A percentile compares a stretch with the other conserved stretches of the same genome.
phyloP scores from a whole-genome alignment of 192 early-diverging fungal genomes.

The Coemansia sp. region DNA sequence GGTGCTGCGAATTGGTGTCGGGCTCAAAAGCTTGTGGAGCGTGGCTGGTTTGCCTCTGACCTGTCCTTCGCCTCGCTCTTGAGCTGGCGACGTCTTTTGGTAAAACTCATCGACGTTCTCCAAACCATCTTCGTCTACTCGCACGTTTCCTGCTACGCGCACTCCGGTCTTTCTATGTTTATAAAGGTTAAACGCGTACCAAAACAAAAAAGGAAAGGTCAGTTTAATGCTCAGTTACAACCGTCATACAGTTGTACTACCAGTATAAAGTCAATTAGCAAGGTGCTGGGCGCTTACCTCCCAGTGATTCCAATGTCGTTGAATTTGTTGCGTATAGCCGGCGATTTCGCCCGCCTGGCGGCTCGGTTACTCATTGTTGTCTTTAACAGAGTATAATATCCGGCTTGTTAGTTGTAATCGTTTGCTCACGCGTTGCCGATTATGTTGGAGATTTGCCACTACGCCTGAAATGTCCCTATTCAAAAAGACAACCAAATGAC shows the following conservation, averaged over 20 bases:
- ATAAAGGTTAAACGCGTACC: background rate
- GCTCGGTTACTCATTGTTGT: constrained; percentile 35
- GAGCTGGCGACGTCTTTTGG: constrained; percentile 38
- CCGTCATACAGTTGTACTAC: background rate
- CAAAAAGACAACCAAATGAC: background rate
- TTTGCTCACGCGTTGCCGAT: background rate
- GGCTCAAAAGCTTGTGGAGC: constrained; percentile 40
- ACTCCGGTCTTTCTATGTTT: constrained; percentile 46
- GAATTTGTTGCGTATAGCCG: constrained; percentile 38
- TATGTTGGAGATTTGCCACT: background rate
- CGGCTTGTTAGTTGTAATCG: background rate
- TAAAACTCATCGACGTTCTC: constrained; percentile 55
- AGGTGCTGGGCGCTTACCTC: constrained; percentile 13
- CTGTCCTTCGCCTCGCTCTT: constrained; percentile 2
- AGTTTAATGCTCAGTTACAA: background rate
- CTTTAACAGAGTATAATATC: background rate
- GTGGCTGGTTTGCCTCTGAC: constrained; percentile 12
- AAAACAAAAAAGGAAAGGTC: background rate
- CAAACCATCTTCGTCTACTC: constrained; percentile 43
- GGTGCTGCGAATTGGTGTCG: constrained; percentile 40
- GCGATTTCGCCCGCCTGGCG: constrained; percentile 37
- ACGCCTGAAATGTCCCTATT: background rate
- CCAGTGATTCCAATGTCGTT: constrained; percentile 42
- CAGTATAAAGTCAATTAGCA: background rate
- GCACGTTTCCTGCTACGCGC: constrained; percentile 39